These are phyloP conservation scores for Monosporozyma siamensis DNA, from an alignment of 805 yeast genomes.

Conservation along the genomic window DNA sequence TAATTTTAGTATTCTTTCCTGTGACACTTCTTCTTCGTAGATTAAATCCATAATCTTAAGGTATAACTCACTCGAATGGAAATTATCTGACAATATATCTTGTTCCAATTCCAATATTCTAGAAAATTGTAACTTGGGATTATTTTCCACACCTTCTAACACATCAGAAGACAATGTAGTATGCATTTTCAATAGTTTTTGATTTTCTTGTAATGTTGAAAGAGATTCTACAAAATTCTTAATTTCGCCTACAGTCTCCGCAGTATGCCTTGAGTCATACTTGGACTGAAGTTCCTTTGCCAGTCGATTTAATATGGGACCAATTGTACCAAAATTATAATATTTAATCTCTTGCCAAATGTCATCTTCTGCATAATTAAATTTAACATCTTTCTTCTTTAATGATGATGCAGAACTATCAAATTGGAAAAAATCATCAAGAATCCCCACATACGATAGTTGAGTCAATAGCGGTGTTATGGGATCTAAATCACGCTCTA, in stretches of 20 bases:
- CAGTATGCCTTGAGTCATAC: constrained; percentile 50
- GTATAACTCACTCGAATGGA: constrained; percentile 27
- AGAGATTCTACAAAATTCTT: constrained; percentile 63
- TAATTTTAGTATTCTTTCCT: constrained; percentile 41
- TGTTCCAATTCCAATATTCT: constrained; percentile 55
- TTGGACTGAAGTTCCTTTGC: constrained; percentile 66
- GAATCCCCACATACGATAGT: constrained; percentile 70
- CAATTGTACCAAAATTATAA: constrained; percentile 72
- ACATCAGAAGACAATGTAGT: constrained; percentile 64
- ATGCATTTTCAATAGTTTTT: constrained; percentile 61
- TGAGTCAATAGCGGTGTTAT: constrained; percentile 66
- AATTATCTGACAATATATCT: constrained; percentile 49
- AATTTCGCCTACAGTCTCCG: constrained; percentile 54
- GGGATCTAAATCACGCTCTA: constrained; percentile 72
- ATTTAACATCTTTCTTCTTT: constrained; percentile 16
- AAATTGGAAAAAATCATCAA: constrained; percentile 60
- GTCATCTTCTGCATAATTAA: constrained; percentile 19
- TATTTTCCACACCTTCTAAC: constrained; percentile 36
- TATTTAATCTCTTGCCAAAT: constrained; percentile 41
- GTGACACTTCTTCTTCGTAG: constrained; percentile 33
- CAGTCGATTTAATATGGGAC: constrained; percentile 54
- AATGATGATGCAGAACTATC: constrained; percentile 32
- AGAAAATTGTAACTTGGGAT: constrained; percentile 30
- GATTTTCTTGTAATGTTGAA: constrained; percentile 55
- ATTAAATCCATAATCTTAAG: constrained; percentile 42